phyloP scores from a whole-genome alignment of 2,329 filamentous ascomycete genomes.

The Cercospora berteroae region DNA sequence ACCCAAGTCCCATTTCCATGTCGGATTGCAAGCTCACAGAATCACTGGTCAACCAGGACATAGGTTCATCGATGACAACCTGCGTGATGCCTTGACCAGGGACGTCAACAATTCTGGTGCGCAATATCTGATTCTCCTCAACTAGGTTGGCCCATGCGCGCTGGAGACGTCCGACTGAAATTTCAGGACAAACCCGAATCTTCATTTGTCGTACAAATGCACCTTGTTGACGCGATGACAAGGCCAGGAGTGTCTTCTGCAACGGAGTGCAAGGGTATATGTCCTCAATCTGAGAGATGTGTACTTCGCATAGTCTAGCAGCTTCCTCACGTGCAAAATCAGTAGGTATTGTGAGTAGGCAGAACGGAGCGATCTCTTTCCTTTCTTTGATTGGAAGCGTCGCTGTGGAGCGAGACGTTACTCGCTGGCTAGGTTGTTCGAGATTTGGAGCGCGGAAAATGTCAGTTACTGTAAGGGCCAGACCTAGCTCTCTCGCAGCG shows the following conservation, averaged over 20 bases:
- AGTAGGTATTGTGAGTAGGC: background rate
- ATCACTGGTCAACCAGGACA: background rate
- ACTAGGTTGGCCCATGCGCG: slow-evolving; percentile 40
- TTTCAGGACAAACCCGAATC: slow-evolving; percentile 14
- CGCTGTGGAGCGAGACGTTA: background rate
- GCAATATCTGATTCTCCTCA: slow-evolving; percentile 37
- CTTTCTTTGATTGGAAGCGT: background rate
- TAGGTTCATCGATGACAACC: slow-evolving; percentile 12
- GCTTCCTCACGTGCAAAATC: background rate
- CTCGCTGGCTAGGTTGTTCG: background rate
- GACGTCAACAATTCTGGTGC: slow-evolving; percentile 35
- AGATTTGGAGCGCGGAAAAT: background rate
- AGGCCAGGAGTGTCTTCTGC: slow-evolving; percentile 46
- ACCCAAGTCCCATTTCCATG: background rate
- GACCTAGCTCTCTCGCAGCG: background rate
- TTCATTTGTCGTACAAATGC: slow-evolving; percentile 51
- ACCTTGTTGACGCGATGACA: slow-evolving; percentile 52
- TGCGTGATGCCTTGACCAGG: slow-evolving; percentile 20
- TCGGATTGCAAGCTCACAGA: background rate
- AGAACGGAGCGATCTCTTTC: background rate
- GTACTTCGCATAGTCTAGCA: background rate
- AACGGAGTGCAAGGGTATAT: slow-evolving; percentile 45
- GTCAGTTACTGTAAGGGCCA: background rate
- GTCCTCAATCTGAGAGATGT: slow-evolving; percentile 42
- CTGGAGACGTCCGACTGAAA: slow-evolving; percentile 37